phyloP scores from a whole-genome alignment of 192 early-diverging fungal species.

The Coemansia sp. region DNA sequence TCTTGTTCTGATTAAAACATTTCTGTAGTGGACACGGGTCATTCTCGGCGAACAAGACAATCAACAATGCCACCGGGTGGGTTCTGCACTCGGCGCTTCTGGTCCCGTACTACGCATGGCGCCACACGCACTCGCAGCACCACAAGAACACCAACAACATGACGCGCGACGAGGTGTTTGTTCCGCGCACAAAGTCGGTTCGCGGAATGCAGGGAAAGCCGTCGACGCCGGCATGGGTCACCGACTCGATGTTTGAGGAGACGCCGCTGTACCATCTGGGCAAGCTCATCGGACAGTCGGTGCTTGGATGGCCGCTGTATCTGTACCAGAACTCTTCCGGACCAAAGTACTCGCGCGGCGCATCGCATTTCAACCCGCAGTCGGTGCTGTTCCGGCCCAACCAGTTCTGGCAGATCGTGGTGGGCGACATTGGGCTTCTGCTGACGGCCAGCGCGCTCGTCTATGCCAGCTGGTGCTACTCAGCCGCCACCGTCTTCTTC shows the following conservation, averaged over 20 bases:
- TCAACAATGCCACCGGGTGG: slow-evolving; percentile 88
- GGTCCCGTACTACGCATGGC: slow-evolving; percentile 95
- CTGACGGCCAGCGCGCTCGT: slow-evolving; percentile 57
- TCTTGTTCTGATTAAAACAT: background rate
- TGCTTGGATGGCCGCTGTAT: slow-evolving; percentile 90
- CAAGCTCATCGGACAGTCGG: slow-evolving; percentile 66
- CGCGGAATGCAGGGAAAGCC: slow-evolving; percentile 57
- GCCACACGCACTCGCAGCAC: slow-evolving; percentile 86
- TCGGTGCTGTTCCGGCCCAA: slow-evolving; percentile 78
- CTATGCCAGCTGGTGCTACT: slow-evolving; percentile 57
- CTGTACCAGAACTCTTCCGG: slow-evolving; percentile 76
- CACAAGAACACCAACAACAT: slow-evolving; percentile 91
- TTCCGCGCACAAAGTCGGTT: slow-evolving; percentile 72
- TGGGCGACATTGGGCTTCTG: slow-evolving; percentile 75
- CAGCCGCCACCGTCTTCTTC: slow-evolving; percentile 63
- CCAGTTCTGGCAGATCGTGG: slow-evolving; percentile 67
- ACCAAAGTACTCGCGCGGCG: slow-evolving; percentile 70
- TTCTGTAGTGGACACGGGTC: slow-evolving; percentile 73
- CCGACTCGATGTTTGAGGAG: slow-evolving; percentile 68
- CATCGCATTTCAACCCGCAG: slow-evolving; percentile 85
- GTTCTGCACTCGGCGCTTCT: slow-evolving; percentile 86
- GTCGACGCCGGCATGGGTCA: slow-evolving; percentile 50
- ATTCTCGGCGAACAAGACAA: slow-evolving; percentile 80
- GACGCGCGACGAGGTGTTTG: slow-evolving; percentile 93
- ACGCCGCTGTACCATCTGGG: slow-evolving; percentile 70